Evolutionary conservation across 2,329 filamentous ascomycete genomes (phyloP).

Genomic region (Scleromitrula shiraiana): DNA sequence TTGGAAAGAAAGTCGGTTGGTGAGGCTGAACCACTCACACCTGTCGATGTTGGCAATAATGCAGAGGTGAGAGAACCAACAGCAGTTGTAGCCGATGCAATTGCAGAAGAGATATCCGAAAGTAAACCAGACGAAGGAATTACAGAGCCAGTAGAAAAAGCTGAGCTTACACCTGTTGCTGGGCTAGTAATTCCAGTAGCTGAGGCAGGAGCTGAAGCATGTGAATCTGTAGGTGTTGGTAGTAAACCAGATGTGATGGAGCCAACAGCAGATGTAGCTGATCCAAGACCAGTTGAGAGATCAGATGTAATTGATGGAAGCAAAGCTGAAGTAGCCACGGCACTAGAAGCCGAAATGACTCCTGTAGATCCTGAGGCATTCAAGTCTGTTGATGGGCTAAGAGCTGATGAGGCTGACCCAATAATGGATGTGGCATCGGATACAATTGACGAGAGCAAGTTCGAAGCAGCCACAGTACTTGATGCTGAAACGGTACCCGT

Average conservation of each 20-base stretch:
- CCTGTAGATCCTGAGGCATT: background rate
- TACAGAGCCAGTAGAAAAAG: background rate
- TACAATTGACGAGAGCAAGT: background rate
- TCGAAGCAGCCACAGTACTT: background rate
- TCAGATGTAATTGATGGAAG: background rate
- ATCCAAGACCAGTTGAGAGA: background rate
- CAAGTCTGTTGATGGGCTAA: background rate
- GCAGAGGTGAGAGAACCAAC: background rate
- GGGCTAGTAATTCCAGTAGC: conserved; percentile 5
- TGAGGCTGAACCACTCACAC: background rate
- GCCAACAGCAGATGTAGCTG: background rate
- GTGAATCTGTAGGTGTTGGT: conserved; percentile 5
- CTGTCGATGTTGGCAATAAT: background rate
- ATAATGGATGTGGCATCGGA: too few relatives aligned
- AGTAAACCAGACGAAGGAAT: background rate
- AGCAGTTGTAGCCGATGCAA: background rate
- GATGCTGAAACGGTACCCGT: background rate
- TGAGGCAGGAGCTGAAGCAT: conserved; percentile 4
- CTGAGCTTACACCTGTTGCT: background rate
- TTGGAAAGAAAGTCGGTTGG: background rate
- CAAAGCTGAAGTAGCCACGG: background rate
- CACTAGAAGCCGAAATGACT: background rate
- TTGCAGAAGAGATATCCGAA: background rate
- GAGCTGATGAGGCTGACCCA: too few relatives aligned
- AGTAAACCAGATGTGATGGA: conserved; percentile 4